Base-by-base conservation (phyloP, 2,329 filamentous ascomycete species). In the Lachnellula cervina region DNA sequence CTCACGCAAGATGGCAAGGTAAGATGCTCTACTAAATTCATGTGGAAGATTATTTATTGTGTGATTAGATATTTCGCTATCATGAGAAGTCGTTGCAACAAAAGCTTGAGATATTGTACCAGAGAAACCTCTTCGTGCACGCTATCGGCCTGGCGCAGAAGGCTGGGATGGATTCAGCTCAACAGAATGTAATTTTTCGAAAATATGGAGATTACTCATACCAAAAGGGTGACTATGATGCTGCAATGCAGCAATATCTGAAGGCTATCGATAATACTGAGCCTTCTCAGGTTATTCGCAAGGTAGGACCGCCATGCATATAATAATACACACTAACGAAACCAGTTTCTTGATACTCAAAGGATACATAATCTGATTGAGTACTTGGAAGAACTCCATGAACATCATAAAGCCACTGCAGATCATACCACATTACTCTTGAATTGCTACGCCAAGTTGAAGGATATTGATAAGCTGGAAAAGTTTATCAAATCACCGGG, bases 191-290 rank as follows among this genome's bases (percentile, higher is more conserved):
- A 56, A 99, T 99, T 56, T 95, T 93, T 68, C 86, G 93, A 56
- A 92, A 87, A 69, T 97, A 96, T 71, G 94, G 93, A 13, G 94
- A 99, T 69, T 89, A 93, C 66, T 74, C 97, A 3, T 97, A 99
- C 67, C 90, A 95, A 62, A 96, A 96, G 67, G 90, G 89, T 4
- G 92, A 97, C 68, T 99, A 93, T 68, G 94, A 99, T 68, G 94
- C 89, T 6, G 92, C 95, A n/a, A 99, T 99, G 95, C 88, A 95
- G 66, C 94, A 97, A 71, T 99, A 99, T 69, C 84, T 99, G 59
- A 88, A 90, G 64, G 93, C 95, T 0, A 97, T 99, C 57, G 92
- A 97, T 68, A 94, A 90, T 57, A 97, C 93, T 0, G 93, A 97
- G 66, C 93, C 93, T 6, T 97, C 93, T 1, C 93, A 97, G 68